A percentile compares a stretch with the other conserved stretches of the same genome.
Evolutionary conservation across 495 filamentous ascomycete genomes (phyloP).

Genomic region (Pyrenopolyporus hunteri): DNA sequence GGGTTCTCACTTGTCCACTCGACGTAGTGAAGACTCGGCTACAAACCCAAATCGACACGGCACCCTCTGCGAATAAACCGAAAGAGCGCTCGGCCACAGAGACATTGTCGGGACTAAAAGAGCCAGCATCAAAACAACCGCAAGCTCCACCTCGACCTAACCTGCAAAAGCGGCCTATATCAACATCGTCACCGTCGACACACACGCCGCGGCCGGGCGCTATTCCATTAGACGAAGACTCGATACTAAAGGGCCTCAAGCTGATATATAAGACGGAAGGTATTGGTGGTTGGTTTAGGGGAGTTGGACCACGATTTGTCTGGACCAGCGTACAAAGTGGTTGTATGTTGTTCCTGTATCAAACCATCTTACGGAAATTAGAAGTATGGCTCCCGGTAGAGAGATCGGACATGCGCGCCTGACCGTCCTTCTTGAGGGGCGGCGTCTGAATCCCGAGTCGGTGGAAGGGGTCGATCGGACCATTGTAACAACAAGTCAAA

Average conservation of each 20-base stretch:
- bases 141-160: slow-evolving; percentile 37
- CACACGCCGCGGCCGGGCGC: slow-evolving; percentile 75
- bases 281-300: slow-evolving; percentile 87
- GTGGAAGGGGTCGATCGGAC: background rate
- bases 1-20: slow-evolving; percentile 91
- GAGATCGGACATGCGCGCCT: slow-evolving; percentile 34
- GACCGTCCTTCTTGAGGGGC: slow-evolving; percentile 2
- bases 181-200: slow-evolving; percentile 82
- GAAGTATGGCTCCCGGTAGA: slow-evolving; percentile 57
- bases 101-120: slow-evolving; percentile 25
- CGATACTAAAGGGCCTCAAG: slow-evolving; percentile 80
- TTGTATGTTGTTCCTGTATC: slow-evolving; percentile 96
- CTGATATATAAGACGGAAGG: slow-evolving; percentile 91
- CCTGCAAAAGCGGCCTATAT: slow-evolving; percentile 70
- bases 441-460: slow-evolving; percentile 1
- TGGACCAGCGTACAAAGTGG: slow-evolving; percentile 98
- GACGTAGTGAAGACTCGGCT: slow-evolving; percentile 98
- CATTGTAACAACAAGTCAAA: slow-evolving; percentile 29
- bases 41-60: slow-evolving; percentile 85
- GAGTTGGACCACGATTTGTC: slow-evolving; percentile 90
- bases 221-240: slow-evolving; percentile 81
- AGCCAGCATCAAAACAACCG: slow-evolving; percentile 27
- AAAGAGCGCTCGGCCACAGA: slow-evolving; percentile 31
- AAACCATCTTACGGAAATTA: slow-evolving; percentile 79
- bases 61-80: slow-evolving; percentile 29